Evolutionary conservation across 768 basidiomycete genomes (phyloP), one percentile per base, ranked within the genome.

Genomic region (Fomitopsis pulvina): DNA sequence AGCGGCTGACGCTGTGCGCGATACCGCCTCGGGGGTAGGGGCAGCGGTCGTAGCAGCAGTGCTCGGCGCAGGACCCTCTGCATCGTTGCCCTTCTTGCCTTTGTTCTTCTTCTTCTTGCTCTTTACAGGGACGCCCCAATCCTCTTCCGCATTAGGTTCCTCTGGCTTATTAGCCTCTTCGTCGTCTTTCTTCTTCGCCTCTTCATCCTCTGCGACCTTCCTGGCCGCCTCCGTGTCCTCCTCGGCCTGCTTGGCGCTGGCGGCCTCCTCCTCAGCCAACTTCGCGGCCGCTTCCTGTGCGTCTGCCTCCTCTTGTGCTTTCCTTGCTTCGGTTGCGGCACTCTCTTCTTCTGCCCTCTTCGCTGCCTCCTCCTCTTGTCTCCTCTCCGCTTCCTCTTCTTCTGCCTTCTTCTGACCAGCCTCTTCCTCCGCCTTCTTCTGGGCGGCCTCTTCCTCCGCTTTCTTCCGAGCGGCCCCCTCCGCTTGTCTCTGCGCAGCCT

Each of bases 371-470:
- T 38, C 48, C 27, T 30, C 45, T 45, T 49, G 49, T 25, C 32
- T 46, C 12, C 42, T 37, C 12, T 21, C 41, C 29, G 34, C 43
- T 0, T 25, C 50, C 37, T 46, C 53, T 26, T 43, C 46, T 43
- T 46, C 39, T 16, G 40, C 45, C 45, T 51, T 52, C 12, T 48
- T 50, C 39, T 47, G 25, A 2, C 42, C 56, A 11, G 52, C 57
- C 48, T 48, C 57, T 47, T 65, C 64, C 43, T 60, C 60, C 20
- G 58, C 55, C 60, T 60, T 55, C 30, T 57, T 60, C 46, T 50
- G 51, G 10, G 47, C 56, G 11, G 53, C 56, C 48, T 48, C 57
- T 45, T 65, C 64, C 41, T 60, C 60, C 24, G 57, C 55, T 61
- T 58, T 40, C 41, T 28, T 37, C 53, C 57, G 27, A 52, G 54